phyloP scores from a whole-genome alignment of 2,329 filamentous ascomycete genomes.

The Calonectria henricotiae region DNA sequence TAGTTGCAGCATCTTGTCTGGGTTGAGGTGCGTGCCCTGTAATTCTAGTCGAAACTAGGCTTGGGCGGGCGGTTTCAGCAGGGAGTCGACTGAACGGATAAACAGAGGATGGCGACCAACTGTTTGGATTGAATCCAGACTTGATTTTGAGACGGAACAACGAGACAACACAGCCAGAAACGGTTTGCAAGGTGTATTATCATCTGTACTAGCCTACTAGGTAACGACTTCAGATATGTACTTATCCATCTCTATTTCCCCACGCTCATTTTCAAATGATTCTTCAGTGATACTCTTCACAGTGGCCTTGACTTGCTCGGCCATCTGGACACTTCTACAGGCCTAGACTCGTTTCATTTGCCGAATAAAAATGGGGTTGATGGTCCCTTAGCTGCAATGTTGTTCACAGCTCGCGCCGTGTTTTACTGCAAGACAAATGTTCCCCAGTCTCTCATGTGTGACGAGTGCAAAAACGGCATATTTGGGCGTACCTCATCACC shows the following conservation, averaged over 20 bases:
- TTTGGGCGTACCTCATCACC: slow-evolving; percentile 14
- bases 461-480: slow-evolving; percentile 18
- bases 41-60: too few relatives aligned
- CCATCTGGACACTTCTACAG: not conserved
- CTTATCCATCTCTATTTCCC: not conserved
- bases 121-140: too few relatives aligned
- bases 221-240: not conserved
- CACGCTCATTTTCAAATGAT: not conserved
- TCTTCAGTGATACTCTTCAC: not conserved
- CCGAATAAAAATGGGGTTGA: not conserved
- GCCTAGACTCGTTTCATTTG: not conserved
- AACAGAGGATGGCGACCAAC: too few relatives aligned
- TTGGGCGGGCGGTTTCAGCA: too few relatives aligned
- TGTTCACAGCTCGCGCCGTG: slow-evolving; percentile 10
- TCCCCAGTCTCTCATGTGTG: slow-evolving; percentile 23
- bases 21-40: too few relatives aligned
- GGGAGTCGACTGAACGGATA: too few relatives aligned
- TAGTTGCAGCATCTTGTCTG: not conserved
- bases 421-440: slow-evolving; percentile 30
- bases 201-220: too few relatives aligned
- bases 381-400: not conserved
- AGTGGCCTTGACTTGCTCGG: not conserved
- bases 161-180: too few relatives aligned
- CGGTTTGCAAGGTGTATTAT: too few relatives aligned
- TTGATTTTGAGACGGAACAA: too few relatives aligned